Percentiles rank a stretch among this genome's conserved stretches.
Evolutionary conservation across 805 yeast genomes (phyloP).

Genomic region (Ogataea angusta): DNA sequence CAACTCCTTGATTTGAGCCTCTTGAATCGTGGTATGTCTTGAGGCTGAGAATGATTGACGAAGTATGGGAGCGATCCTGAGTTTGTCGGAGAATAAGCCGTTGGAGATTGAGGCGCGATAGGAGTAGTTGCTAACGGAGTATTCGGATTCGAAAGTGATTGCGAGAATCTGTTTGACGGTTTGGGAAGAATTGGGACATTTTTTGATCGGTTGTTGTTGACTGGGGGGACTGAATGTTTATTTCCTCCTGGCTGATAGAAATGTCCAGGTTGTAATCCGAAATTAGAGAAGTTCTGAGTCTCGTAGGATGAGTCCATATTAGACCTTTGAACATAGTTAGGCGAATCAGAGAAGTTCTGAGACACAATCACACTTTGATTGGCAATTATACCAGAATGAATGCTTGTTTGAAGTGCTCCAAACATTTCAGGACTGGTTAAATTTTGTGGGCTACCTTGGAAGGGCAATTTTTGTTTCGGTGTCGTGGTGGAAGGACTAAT

Average conservation of each 20-base stretch:
- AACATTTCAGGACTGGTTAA: neutral
- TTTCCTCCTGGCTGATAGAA: neutral
- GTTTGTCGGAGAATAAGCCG: slow-evolving; percentile 16
- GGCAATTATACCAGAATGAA: too few relatives aligned
- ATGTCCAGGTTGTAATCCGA: neutral
- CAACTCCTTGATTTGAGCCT: slow-evolving; percentile 30
- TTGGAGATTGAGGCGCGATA: slow-evolving; percentile 11
- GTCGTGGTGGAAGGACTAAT: neutral
- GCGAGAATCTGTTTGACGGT: slow-evolving; percentile 16
- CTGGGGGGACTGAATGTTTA: neutral
- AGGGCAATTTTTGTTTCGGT: neutral
- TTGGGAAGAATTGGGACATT: slow-evolving; percentile 36
- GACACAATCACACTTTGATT: too few relatives aligned
- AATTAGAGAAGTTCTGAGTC: too few relatives aligned
- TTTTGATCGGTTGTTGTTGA: slow-evolving; percentile 17
- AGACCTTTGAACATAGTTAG: too few relatives aligned
- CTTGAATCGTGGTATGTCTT: slow-evolving; percentile 31
- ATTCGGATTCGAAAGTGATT: slow-evolving; percentile 17
- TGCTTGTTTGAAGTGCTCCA: neutral
- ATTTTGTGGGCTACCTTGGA: neutral
- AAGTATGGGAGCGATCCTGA: slow-evolving; percentile 9
- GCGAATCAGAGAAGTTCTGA: too few relatives aligned
- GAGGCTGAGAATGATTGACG: slow-evolving; percentile 22
- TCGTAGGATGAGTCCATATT: too few relatives aligned
- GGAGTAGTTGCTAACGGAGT: slow-evolving; percentile 27